Conservation (phyloP, 78 protist genomes). For the Goniomonas avonlea region DNA sequence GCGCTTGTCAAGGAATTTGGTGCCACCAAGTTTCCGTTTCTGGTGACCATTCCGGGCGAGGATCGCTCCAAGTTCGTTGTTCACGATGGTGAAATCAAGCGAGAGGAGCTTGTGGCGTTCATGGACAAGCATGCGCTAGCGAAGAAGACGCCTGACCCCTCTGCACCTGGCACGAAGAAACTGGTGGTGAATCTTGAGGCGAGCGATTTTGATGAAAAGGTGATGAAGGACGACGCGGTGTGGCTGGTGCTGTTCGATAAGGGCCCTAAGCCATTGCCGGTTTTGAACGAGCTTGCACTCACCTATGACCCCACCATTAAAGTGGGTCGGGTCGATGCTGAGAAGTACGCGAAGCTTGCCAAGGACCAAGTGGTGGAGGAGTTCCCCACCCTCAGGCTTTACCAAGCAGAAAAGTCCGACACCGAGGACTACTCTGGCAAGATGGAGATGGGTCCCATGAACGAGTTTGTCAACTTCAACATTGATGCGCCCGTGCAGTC, state of each 20-base stretch:
- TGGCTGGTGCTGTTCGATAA: background rate
- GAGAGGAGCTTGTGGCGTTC: background rate
- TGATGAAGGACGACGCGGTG: background rate
- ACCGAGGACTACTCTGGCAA: slow-evolving; percentile 8
- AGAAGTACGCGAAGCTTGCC: too few species aligned
- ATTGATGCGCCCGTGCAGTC: too few species aligned
- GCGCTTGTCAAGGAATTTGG: background rate
- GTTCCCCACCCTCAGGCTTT: background rate
- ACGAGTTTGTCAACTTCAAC: background rate
- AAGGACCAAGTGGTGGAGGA: background rate
- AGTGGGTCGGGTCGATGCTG: too few species aligned
- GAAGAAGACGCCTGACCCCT: background rate
- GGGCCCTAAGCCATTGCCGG: background rate
- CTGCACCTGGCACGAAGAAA: background rate
- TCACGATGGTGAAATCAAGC: slow-evolving; percentile 3
- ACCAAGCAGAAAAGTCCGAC: background rate
- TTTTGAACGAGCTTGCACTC: too few species aligned
- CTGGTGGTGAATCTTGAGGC: background rate
- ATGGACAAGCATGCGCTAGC: background rate
- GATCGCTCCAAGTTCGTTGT: background rate
- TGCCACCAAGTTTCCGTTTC: background rate
- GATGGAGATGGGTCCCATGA: background rate
- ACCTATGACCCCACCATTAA: too few species aligned
- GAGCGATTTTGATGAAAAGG: background rate
- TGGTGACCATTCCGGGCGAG: background rate